phyloP scores from a whole-genome alignment of 257 asterid species.

The Jasminum sambac region DNA sequence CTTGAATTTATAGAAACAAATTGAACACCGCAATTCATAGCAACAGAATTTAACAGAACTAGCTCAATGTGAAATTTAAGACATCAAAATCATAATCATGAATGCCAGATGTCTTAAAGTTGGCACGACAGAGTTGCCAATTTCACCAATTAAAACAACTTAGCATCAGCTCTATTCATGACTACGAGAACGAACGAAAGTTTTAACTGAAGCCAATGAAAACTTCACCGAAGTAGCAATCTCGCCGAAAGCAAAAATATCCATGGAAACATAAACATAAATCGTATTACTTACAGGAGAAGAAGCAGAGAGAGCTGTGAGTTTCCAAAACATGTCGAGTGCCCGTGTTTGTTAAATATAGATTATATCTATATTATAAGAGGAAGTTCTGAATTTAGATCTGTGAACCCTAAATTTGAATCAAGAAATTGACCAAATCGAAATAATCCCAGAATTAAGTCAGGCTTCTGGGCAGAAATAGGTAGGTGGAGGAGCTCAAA shows the following conservation, averaged over 20 bases:
- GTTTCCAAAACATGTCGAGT: conserved; percentile 89
- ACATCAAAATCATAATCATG: neutral
- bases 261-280: neutral
- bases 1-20: neutral
- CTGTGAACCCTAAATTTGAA: conserved; percentile 11
- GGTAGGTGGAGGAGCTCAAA: conserved; percentile 30
- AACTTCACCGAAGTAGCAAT: neutral
- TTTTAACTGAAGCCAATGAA: neutral
- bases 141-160: neutral
- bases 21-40: neutral
- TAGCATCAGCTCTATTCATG: neutral
- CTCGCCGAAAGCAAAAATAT: neutral
- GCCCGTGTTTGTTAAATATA: conserved; percentile 10
- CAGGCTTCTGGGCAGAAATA: conserved; percentile 30
- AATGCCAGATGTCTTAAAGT: neutral
- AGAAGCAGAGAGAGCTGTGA: conserved; percentile 77
- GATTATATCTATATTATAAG: neutral
- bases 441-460: neutral
- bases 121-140: neutral
- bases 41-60: neutral
- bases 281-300: conserved; percentile 70
- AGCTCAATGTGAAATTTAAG: neutral
- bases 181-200: neutral
- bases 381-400: conserved; percentile 13
- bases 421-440: neutral